Percentiles rank a stretch among this genome's conserved stretches.
Conservation (phyloP, 2,329 filamentous ascomycete genomes). For the Claviceps purpurea region DNA sequence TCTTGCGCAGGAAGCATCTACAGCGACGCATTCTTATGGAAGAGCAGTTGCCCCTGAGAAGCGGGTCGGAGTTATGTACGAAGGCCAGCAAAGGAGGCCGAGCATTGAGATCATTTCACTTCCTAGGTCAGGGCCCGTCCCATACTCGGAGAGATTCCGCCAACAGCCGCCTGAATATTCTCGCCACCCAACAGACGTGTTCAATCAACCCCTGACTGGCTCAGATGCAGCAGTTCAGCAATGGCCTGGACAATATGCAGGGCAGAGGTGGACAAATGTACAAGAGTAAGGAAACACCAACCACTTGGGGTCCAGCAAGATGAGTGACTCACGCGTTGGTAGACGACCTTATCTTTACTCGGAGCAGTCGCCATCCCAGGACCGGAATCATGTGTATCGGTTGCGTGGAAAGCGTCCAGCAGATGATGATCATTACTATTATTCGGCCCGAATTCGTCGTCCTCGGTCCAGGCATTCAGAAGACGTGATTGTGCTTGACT, state of each 20-base stretch:
- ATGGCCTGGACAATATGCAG: neutral
- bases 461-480: conserved; percentile 12
- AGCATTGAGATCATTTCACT: conserved; percentile 11
- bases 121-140: conserved; percentile 1
- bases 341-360: neutral
- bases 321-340: neutral
- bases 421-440: conserved; percentile 3
- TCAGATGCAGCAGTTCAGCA: neutral
- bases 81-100: conserved; percentile 10
- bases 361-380: neutral
- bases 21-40: conserved; percentile 7
- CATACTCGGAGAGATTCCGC: conserved; percentile 1
- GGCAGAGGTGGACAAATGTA: neutral
- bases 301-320: neutral
- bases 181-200: neutral
- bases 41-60: conserved; percentile 11
- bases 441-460: neutral
- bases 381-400: neutral
- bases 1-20: conserved; percentile 5
- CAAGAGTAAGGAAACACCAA: conserved; percentile 2
- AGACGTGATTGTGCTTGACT: conserved; percentile 20
- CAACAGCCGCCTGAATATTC: neutral
- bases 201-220: neutral
- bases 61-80: conserved; percentile 8
- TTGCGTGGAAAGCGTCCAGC: conserved; percentile 3